phyloP scores from a whole-genome alignment of 2,329 filamentous ascomycete species.

The Botrytis porri region DNA sequence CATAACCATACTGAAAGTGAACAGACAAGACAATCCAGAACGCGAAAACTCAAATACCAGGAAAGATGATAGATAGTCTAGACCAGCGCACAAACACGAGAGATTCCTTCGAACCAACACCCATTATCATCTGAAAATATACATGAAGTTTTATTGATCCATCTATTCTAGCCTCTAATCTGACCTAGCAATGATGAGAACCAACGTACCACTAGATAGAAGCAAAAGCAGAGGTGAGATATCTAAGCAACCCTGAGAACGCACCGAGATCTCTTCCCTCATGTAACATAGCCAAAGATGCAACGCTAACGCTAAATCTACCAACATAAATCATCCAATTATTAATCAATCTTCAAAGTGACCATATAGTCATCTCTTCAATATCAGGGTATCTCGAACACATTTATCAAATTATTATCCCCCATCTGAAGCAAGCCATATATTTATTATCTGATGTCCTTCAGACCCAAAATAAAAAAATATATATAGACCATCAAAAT shows the following conservation, averaged over 20 bases:
- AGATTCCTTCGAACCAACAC: not conserved
- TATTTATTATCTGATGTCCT: not conserved
- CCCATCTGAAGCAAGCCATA: not conserved
- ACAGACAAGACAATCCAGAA: not conserved
- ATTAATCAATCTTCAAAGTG: not conserved
- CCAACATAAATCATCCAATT: not conserved
- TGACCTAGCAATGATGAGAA: not conserved
- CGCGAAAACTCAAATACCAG: not conserved
- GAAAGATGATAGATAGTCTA: not conserved
- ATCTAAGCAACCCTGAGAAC: not conserved
- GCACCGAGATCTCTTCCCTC: not conserved
- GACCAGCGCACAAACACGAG: not conserved
- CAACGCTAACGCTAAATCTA: not conserved
- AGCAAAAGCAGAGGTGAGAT: not conserved
- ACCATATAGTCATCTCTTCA: not conserved
- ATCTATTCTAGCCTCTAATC: not conserved
- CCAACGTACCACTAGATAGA: not conserved
- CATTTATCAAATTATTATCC: not conserved
- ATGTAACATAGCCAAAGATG: not conserved
- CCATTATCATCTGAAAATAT: not conserved
- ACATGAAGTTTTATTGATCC: not conserved
- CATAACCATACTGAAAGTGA: not conserved
- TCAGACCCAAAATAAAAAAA: not conserved
- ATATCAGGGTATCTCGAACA: conserved; percentile 15
- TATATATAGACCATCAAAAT: not conserved